These are phyloP conservation scores for Ceratobasidium sp. DNA, from an alignment of 1,284 basidiomycete species.

Conservation along the genomic window DNA sequence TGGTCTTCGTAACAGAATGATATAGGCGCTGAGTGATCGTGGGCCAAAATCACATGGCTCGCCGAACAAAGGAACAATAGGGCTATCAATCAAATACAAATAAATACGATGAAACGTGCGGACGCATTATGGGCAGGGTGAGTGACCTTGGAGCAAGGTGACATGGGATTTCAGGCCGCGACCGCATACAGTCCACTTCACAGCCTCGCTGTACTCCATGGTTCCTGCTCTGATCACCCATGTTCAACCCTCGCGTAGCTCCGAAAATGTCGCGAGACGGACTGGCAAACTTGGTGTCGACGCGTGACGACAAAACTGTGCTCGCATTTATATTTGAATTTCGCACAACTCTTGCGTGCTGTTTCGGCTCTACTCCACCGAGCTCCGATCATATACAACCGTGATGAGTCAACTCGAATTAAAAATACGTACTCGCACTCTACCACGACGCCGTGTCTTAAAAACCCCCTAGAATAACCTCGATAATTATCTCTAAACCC, in stretches of 20 bases:
- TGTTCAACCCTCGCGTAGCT: too few relatives aligned
- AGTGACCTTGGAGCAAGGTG: too few relatives aligned
- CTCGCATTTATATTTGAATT: conserved; percentile 8
- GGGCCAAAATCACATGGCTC: too few relatives aligned
- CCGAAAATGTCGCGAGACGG: too few relatives aligned
- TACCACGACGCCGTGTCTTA: conserved; percentile 23
- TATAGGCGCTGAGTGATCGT: too few relatives aligned
- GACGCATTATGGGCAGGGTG: too few relatives aligned
- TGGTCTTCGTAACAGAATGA: too few relatives aligned
- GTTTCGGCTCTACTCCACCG: conserved; percentile 31
- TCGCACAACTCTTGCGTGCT: conserved; percentile 5
- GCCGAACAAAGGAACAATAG: too few relatives aligned
- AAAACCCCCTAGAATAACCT: not conserved
- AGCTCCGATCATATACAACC: conserved; percentile 26
- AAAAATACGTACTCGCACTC: conserved; percentile 3
- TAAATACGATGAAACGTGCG: too few relatives aligned
- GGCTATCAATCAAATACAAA: too few relatives aligned
- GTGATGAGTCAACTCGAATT: conserved; percentile 22
- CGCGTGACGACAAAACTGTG: not conserved
- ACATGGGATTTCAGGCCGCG: not conserved
- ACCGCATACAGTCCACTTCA: conserved; percentile 13
- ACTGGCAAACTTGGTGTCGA: not conserved
- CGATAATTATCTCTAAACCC: not conserved
- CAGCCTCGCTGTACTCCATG: not conserved
- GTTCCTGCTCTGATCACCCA: not conserved